Base-by-base conservation (phyloP, 768 basidiomycete genomes). In the Hemileccinum rubropunctum region DNA sequence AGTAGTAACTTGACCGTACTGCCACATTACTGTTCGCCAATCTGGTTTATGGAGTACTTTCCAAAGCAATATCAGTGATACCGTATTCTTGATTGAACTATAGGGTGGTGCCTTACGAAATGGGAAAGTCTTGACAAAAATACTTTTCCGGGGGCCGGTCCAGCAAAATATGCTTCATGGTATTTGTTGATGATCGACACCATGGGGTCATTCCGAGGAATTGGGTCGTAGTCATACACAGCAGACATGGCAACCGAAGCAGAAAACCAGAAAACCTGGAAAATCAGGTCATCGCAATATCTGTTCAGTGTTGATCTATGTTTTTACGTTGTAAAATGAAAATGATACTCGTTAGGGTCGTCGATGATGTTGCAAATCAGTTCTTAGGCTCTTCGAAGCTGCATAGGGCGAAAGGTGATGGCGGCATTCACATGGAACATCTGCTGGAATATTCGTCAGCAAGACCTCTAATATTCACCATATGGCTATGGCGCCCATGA, bases 161-260 rank as follows among this genome's bases (percentile, higher is more conserved):
- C 27, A 3, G 33, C 18, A 3, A 53, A 0, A 6, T 45, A 26
- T 3, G 21, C 1, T 20, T 35, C 5, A 1, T 53, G 2, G 32
- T 44, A 49, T 4, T 28, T 30, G 12, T 63, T 28, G n/a, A 48
- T 9, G 8, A 45, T 42, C 8, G 43, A 44, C 1, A 60, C 43
- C 46, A 58, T 23, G 3, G 48, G 48, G 33, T 60, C 53, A 13
- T 51, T 21, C 9, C 26, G 18, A 20, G 46, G 42, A 7, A 12
- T 36, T 9, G 57, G 42, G 6, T 61, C 54, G 20, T 61, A 58
- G 36, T 45, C 60, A 21, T 58, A 54, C 27, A 53, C 30, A 6
- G 18, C 34, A 14, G 43, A 46, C 33, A 61, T 46, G 10, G 57
- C 57, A 42, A 73, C 65, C 58, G 66, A 48, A 60, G 58, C 63